Conservation (phyloP, 2,329 filamentous ascomycete genomes). For the Anisogramma anomala region DNA sequence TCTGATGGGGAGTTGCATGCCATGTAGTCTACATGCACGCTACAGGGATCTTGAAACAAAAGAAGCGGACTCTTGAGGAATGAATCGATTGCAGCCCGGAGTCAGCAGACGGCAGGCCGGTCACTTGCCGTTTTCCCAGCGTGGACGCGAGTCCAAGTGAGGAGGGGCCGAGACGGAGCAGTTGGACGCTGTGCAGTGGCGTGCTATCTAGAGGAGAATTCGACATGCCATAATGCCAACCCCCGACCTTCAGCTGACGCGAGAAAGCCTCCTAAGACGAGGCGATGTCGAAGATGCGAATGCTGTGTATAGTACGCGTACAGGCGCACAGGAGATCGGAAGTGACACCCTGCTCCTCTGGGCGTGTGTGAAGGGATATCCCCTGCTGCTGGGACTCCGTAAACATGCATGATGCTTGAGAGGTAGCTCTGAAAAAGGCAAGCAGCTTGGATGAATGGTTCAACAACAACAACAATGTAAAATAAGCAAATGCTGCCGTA, state of each 20-base stretch:
- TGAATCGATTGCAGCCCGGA: constrained; percentile 15
- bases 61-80: constrained; percentile 24
- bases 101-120: constrained; percentile 10
- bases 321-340: too few relatives aligned
- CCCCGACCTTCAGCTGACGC: neutral
- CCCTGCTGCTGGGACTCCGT: too few relatives aligned
- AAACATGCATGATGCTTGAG: neutral
- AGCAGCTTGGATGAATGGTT: neutral
- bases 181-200: neutral
- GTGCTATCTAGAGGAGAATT: neutral
- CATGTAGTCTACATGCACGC: constrained; percentile 35
- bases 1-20: constrained; percentile 41
- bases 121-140: neutral
- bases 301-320: too few relatives aligned
- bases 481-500: too few relatives aligned
- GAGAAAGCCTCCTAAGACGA: too few relatives aligned
- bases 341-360: neutral
- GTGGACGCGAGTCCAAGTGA: constrained; percentile 7
- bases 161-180: neutral
- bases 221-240: neutral
- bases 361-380: neutral
- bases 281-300: too few relatives aligned
- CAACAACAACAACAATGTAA: too few relatives aligned
- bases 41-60: constrained; percentile 18
- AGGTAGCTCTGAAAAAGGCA: neutral